Conservation (phyloP, 2,329 filamentous ascomycete genomes). For the Teratosphaeria pseudoeucalypti region DNA sequence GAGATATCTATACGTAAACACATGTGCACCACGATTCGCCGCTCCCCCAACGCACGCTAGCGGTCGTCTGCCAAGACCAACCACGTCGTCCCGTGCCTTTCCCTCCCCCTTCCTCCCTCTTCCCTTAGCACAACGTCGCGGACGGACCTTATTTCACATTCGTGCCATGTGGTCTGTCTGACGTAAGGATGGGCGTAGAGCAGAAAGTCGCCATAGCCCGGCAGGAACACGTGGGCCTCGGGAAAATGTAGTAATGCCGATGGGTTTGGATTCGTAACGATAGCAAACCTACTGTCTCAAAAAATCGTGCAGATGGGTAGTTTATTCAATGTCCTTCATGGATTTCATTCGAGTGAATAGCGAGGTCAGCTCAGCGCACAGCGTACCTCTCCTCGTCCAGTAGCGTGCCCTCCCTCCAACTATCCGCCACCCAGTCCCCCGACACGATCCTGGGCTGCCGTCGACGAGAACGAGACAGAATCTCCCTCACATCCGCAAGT, state of each 20-base stretch:
- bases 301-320: too few species aligned
- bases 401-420: constrained; percentile 68
- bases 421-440: constrained; percentile 63
- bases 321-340: too few species aligned
- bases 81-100: neutral
- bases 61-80: neutral
- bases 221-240: too few species aligned
- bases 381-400: constrained; percentile 61
- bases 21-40: neutral
- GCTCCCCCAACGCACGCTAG: neutral
- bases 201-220: too few species aligned
- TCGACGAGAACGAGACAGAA: constrained; percentile 18
- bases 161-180: neutral
- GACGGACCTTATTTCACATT: neutral
- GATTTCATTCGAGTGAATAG: neutral
- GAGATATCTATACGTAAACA: too few species aligned
- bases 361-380: constrained; percentile 25
- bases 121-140: neutral
- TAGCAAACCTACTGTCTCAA: too few species aligned
- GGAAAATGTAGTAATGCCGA: too few species aligned
- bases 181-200: neutral
- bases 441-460: constrained; percentile 59
- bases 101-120: neutral
- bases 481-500: constrained; percentile 16
- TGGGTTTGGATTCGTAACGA: too few species aligned